These are phyloP conservation scores for Alternaria longipes DNA, from an alignment of 2,329 filamentous ascomycete genomes.

Conservation along the genomic window DNA sequence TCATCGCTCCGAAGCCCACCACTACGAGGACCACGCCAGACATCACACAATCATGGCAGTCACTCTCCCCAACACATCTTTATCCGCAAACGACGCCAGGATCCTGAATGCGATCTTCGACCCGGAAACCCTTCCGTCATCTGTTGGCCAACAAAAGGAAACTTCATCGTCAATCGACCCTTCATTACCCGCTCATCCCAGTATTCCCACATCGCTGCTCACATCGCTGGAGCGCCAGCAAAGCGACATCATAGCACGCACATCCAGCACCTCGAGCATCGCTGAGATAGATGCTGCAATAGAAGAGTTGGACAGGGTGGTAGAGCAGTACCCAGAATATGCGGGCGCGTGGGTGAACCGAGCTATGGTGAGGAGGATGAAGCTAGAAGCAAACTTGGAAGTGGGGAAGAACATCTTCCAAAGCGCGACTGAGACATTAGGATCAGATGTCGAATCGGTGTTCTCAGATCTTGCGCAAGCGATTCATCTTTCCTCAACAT, in stretches of 20 bases:
- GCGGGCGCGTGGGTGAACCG: conserved; percentile 79
- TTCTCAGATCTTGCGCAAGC: conserved; percentile 56
- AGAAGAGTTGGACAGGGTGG: conserved; percentile 62
- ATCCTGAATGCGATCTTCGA: conserved; percentile 54
- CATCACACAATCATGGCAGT: conserved; percentile 29
- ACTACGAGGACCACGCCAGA: neutral
- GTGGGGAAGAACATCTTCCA: conserved; percentile 25
- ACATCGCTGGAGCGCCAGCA: conserved; percentile 51
- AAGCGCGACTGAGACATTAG: conserved; percentile 7
- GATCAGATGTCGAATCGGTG: conserved; percentile 24
- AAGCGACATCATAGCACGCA: conserved; percentile 56
- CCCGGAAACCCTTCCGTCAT: conserved; percentile 52
- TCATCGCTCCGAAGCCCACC: neutral
- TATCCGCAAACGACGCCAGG: conserved; percentile 50
- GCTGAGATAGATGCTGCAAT: conserved; percentile 30
- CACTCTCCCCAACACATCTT: conserved; percentile 57
- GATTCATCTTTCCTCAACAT: conserved; percentile 62
- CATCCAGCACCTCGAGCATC: conserved; percentile 26
- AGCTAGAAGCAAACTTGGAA: conserved; percentile 56
- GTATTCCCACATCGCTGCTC: conserved; percentile 51
- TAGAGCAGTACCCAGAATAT: conserved; percentile 69
- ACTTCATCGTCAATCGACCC: conserved; percentile 57
- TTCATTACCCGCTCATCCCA: conserved; percentile 53
- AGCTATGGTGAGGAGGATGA: conserved; percentile 70
- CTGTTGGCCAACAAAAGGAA: conserved; percentile 60